These are phyloP conservation scores for Hordeum marinum DNA, from an alignment of 176 grass and related monocot species.

Conservation along the genomic window DNA sequence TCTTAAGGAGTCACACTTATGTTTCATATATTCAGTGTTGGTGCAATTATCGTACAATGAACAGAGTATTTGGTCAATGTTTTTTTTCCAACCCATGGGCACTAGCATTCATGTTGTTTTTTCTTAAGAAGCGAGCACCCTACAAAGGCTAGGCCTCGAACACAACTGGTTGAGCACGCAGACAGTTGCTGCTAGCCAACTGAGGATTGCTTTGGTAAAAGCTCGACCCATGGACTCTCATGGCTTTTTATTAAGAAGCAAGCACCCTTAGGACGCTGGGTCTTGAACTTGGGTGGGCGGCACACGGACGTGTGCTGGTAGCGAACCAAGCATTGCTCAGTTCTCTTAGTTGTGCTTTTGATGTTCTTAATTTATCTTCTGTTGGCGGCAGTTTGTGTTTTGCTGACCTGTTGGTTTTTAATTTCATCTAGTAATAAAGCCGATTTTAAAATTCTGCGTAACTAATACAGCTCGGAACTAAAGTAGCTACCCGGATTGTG, in stretches of 20 bases:
- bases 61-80: background rate
- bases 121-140: background rate
- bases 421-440: too few species aligned
- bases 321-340: too few species aligned
- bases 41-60: slow-evolving; percentile 3
- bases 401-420: too few species aligned
- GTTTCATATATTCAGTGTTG: background rate
- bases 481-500: too few species aligned
- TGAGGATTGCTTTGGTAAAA: background rate
- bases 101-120: background rate
- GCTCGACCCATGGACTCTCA: background rate
- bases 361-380: too few species aligned
- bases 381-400: too few species aligned
- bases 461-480: too few species aligned
- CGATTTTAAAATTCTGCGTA: too few species aligned
- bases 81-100: background rate
- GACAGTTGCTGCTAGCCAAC: background rate
- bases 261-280: background rate
- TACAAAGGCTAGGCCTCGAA: background rate
- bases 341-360: too few species aligned
- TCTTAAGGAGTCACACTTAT: background rate
- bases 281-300: background rate
- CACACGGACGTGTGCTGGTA: background rate
- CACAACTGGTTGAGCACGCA: background rate
- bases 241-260: background rate